Percentiles rank a stretch among this genome's conserved stretches.
Conservation (phyloP, 441 rosid genomes). For the Corymbia calophylla region DNA sequence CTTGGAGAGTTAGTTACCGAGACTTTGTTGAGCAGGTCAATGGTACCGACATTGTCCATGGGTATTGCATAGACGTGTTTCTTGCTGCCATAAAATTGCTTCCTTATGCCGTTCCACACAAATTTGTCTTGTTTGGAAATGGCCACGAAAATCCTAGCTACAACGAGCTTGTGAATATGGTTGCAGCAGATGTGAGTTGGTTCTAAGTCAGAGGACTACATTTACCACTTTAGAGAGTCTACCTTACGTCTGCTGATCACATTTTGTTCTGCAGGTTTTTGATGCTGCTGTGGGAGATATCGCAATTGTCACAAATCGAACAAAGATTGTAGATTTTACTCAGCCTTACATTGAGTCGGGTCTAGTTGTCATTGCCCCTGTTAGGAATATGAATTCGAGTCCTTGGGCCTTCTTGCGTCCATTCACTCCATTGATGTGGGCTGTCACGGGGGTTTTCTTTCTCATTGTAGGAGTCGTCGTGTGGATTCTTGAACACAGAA, state of each 20-base stretch:
- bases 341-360: constrained; percentile 11
- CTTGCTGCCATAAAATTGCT: constrained; percentile 10
- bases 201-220: background rate
- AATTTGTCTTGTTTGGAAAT: constrained; percentile 4
- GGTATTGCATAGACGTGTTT: constrained; percentile 14
- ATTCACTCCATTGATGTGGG: constrained; percentile 10
- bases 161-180: constrained; percentile 6
- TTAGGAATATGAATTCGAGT: constrained; percentile 1
- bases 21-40: background rate
- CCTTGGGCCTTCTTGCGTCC: constrained; percentile 13
- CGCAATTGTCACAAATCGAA: constrained; percentile 8
- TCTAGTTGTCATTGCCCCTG: constrained; percentile 7
- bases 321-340: constrained; percentile 8
- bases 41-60: background rate
- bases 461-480: constrained; percentile 9
- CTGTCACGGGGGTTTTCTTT: constrained; percentile 5
- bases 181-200: constrained; percentile 3
- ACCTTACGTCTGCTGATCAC: background rate
- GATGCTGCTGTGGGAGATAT: constrained; percentile 13
- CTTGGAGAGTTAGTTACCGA: constrained; percentile 5
- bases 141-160: constrained; percentile 8
- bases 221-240: background rate
- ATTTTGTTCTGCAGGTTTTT: background rate
- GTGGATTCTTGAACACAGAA: constrained; percentile 16
- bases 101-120: constrained; percentile 5